Evolutionary conservation across 352 stramenopile genomes (phyloP).

Genomic region (Pythium aristosporum): DNA sequence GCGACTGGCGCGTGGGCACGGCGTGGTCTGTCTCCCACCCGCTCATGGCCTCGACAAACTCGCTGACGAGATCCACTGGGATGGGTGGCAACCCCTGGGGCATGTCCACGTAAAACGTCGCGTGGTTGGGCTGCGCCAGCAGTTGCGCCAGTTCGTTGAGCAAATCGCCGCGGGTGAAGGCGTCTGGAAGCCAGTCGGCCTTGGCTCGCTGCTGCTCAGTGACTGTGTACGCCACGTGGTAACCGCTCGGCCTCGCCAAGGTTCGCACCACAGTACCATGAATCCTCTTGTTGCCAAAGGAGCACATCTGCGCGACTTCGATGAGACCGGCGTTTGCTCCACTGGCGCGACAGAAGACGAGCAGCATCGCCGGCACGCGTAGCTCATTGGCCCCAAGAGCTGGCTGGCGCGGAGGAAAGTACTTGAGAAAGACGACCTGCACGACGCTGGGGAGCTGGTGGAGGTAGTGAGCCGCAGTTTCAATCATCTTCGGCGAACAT

Average conservation of each 20-base stretch:
- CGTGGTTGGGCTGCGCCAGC: not conserved
- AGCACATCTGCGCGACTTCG: not conserved
- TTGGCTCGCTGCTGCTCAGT: not conserved
- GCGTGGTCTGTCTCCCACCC: not conserved
- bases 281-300: not conserved
- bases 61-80: not conserved
- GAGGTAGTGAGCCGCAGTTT: not conserved
- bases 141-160: not conserved
- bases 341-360: not conserved
- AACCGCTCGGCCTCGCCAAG: not conserved
- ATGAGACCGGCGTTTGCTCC: not conserved
- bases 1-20: no score
- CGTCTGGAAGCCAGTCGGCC: not conserved
- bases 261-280: not conserved
- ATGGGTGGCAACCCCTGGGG: not conserved
- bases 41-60: not conserved
- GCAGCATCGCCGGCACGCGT: not conserved
- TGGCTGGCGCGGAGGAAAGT: not conserved
- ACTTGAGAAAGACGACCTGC: not conserved
- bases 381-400: not conserved
- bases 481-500: not conserved
- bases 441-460: not conserved
- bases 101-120: not conserved
- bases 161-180: not conserved
- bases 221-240: not conserved